These are phyloP conservation scores for Fusarium longipes DNA, from an alignment of 2,329 filamentous ascomycete species.

Conservation along the genomic window DNA sequence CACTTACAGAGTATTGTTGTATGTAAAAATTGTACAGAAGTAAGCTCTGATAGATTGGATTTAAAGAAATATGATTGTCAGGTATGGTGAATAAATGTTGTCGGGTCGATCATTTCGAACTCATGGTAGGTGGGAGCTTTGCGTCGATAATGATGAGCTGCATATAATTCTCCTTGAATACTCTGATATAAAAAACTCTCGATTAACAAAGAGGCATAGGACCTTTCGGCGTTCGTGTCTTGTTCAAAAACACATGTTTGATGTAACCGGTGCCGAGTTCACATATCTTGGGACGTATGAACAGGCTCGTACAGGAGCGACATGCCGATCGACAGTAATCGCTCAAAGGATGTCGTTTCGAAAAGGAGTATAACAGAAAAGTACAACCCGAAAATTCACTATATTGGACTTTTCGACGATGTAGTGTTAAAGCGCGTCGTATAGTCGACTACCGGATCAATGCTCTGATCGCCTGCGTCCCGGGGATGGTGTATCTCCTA, in stretches of 20 bases:
- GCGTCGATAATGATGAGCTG: not conserved
- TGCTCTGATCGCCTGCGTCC: not conserved
- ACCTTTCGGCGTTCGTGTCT: not conserved
- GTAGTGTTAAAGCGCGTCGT: not conserved
- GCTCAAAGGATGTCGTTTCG: not conserved
- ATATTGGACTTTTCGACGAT: not conserved
- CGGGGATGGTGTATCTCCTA: not conserved
- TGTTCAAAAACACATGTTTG: not conserved
- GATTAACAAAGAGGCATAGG: accelerated
- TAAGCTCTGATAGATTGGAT: not conserved
- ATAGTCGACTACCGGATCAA: not conserved
- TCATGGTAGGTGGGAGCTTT: not conserved
- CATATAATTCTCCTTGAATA: not conserved
- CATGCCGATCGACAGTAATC: not conserved
- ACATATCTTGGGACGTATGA: not conserved
- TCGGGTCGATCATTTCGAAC: not conserved
- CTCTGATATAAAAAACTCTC: not conserved
- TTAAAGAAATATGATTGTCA: no score
- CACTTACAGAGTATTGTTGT: no score
- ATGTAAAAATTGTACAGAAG: no score
- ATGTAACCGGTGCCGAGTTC: not conserved
- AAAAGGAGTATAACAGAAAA: not conserved
- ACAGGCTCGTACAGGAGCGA: not conserved
- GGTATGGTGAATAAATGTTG: not conserved
- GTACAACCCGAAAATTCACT: accelerated